Evolutionary conservation across 768 basidiomycete species (phyloP).

Genomic region (Russula compacta): DNA sequence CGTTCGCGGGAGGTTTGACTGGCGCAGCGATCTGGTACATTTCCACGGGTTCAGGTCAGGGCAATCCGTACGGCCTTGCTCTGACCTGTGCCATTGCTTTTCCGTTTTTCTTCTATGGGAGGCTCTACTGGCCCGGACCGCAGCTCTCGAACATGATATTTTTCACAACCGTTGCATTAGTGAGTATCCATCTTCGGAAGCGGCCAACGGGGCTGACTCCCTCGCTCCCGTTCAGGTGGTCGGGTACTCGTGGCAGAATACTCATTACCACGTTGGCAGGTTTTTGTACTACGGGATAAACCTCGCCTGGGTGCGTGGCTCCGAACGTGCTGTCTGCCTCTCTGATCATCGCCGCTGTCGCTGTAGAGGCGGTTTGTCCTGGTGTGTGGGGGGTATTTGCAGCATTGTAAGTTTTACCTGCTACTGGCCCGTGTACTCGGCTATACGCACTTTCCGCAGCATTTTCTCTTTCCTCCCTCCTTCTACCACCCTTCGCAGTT

Average conservation of each 20-base stretch:
- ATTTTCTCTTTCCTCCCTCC: slow-evolving; percentile 67
- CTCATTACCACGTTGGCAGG: slow-evolving; percentile 36
- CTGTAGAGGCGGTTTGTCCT: slow-evolving; percentile 55
- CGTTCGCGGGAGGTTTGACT: slow-evolving; percentile 53
- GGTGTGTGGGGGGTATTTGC: slow-evolving; percentile 64
- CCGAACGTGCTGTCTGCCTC: not conserved
- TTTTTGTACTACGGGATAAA: slow-evolving; percentile 51
- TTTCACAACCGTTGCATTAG: slow-evolving; percentile 54
- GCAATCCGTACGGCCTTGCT: slow-evolving; percentile 62
- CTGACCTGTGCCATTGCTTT: slow-evolving; percentile 59
- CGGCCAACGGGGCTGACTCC: not conserved
- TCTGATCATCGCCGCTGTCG: not conserved
- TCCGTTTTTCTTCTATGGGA: slow-evolving; percentile 62
- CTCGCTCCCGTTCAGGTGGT: slow-evolving; percentile 40
- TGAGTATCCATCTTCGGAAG: slow-evolving; percentile 27
- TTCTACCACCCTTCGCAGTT: slow-evolving; percentile 63
- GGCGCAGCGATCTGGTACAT: slow-evolving; percentile 71
- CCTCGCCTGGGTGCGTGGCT: slow-evolving; percentile 59
- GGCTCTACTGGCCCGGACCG: slow-evolving; percentile 64
- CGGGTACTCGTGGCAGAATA: slow-evolving; percentile 67
- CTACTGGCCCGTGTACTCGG: slow-evolving; percentile 17
- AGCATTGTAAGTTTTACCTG: slow-evolving; percentile 49
- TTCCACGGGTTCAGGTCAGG: slow-evolving; percentile 48
- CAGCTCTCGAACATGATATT: slow-evolving; percentile 66
- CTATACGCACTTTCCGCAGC: slow-evolving; percentile 27